phyloP scores from a whole-genome alignment of 2,329 filamentous ascomycete species.

The Ceratocystiopsis minuta region DNA sequence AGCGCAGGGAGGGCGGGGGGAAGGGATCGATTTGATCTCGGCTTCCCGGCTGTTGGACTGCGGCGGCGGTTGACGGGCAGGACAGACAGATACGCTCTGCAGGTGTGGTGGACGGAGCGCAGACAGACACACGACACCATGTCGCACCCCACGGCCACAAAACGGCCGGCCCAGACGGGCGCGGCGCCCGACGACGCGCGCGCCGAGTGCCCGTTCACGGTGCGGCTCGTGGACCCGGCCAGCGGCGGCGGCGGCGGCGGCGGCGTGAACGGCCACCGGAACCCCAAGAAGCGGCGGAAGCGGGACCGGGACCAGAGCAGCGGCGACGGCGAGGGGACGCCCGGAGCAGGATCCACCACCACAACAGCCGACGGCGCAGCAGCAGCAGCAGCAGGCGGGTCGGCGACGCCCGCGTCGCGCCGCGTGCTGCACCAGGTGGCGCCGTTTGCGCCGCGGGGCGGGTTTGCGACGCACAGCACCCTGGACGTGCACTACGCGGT shows the following conservation, averaged over 20 bases:
- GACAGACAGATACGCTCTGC: too few relatives aligned
- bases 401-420: constrained; percentile 17
- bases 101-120: too few relatives aligned
- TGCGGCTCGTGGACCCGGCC: constrained; percentile 24
- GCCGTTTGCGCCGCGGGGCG: constrained; percentile 34
- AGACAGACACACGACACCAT: background rate
- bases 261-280: constrained; percentile 16
- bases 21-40: too few relatives aligned
- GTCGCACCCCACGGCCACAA: constrained; percentile 13
- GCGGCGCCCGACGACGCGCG: constrained; percentile 27
- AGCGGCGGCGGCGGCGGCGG: too few relatives aligned
- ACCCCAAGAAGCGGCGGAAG: constrained; percentile 21
- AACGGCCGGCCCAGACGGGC: constrained; percentile 26
- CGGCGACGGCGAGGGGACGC: background rate
- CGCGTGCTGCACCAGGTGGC: constrained; percentile 32
- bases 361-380: constrained; percentile 21
- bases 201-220: constrained; percentile 37
- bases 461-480: constrained; percentile 33
- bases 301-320: constrained; percentile 13
- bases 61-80: too few relatives aligned
- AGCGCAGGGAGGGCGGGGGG: too few relatives aligned
- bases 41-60: too few relatives aligned
- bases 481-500: constrained; percentile 38
- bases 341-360: background rate
- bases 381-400: too few relatives aligned